A percentile compares a stretch with the other conserved stretches of the same genome.
phyloP scores from a whole-genome alignment of 805 yeast species.

The Hanseniaspora lachancei region DNA sequence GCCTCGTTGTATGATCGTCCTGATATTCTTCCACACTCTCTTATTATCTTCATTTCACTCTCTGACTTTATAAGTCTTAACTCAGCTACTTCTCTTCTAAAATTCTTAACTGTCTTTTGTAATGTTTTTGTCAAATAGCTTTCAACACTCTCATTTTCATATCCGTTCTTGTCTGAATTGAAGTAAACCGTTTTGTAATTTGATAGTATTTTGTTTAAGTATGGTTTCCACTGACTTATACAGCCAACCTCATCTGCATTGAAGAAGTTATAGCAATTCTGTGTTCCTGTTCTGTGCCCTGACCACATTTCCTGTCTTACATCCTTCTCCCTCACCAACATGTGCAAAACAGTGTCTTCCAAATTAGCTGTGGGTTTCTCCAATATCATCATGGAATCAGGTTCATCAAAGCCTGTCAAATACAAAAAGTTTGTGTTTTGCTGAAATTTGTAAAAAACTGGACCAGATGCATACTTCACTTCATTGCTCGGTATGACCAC shows the following conservation, averaged over 20 bases:
- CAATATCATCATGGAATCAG: slow-evolving; percentile 56
- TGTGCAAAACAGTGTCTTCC: slow-evolving; percentile 49
- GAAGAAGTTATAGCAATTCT: slow-evolving; percentile 69
- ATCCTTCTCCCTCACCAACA: slow-evolving; percentile 79
- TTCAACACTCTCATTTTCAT: slow-evolving; percentile 17
- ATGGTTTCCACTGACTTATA: slow-evolving; percentile 32
- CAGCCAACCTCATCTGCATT: slow-evolving; percentile 69
- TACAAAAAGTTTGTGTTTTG: slow-evolving; percentile 83
- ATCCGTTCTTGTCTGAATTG: slow-evolving; percentile 31
- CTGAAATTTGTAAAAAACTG: slow-evolving; percentile 83
- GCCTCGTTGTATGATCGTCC: slow-evolving; percentile 77
- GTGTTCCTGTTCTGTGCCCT: slow-evolving; percentile 77
- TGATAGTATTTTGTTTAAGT: slow-evolving; percentile 36
- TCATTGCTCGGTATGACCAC: slow-evolving; percentile 65
- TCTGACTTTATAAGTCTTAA: slow-evolving; percentile 59
- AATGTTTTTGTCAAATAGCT: slow-evolving; percentile 23
- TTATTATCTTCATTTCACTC: slow-evolving; percentile 65
- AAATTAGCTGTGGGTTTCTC: slow-evolving; percentile 46
- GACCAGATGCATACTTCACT: slow-evolving; percentile 71
- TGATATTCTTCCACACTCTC: slow-evolving; percentile 69
- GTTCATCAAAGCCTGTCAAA: slow-evolving; percentile 86
- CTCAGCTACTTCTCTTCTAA: slow-evolving; percentile 20
- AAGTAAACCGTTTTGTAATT: slow-evolving; percentile 42
- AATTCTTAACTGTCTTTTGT: slow-evolving; percentile 18
- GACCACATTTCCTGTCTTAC: slow-evolving; percentile 81